Evolutionary conservation across 805 yeast genomes (phyloP), one percentile per base, ranked within the genome.

Genomic region (Zygotorulaspora florentina): DNA sequence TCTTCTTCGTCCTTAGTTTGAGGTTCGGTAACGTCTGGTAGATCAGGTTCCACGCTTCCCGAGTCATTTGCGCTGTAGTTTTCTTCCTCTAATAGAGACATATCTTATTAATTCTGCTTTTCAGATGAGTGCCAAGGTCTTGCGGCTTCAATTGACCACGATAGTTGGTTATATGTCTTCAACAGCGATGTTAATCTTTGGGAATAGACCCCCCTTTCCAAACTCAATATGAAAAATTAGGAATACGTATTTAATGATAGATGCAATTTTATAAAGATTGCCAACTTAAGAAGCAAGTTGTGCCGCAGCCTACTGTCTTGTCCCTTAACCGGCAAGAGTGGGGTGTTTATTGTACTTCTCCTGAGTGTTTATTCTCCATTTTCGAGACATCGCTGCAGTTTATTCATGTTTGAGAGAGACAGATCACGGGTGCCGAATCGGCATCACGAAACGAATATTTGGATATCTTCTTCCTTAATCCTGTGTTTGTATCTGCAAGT

Each of bases 1-100:
- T 63, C 72, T 10, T 64, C 74, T 7, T 78, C 83, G 11, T 15
- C 43, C 18, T 3, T 17, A 25, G 9, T 37, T 26, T 25, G 46
- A 15, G 40, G 23, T 16, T 35, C 45, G 35, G 38, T 33, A 13
- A 35, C 26, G 18, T 67, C 70, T 46, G 76, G 66, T 12, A 71
- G 60, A 12, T 75, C 80, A 6, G 67, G 48, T 29, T 35, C 48
- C 7, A 18, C 35, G 23, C 12, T 31, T 10, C 37, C 48, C 25
- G 20, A 15, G 18, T 28, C 30, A 26, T 36, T 17, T 27, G 42
- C 35, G 13, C 39, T 29, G n/a, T 38, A 25, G 34, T 37, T 48
- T 28, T 42, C 52, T 12, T 38, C 42, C 27, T 42, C 47, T 17
- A 42, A 40, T 17, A 35, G 38, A 20, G 52, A 48, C 52, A 48